Conservation (phyloP, 129 eudicot species). For the Artemisia argyi region DNA sequence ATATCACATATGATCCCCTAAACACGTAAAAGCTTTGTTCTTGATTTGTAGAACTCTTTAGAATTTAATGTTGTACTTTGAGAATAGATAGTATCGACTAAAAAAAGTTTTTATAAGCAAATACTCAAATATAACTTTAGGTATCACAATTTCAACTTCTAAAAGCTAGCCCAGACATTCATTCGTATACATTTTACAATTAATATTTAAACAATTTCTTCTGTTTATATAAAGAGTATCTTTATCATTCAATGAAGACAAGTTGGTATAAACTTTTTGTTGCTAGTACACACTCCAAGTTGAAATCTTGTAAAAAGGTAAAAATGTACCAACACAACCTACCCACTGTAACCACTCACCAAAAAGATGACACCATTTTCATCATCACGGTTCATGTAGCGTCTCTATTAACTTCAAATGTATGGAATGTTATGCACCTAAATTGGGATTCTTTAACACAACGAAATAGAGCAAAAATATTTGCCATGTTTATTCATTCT, state of each 20-base stretch:
- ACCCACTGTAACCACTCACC: conserved; percentile 41
- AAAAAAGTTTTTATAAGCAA: too few relatives aligned
- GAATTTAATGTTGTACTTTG: too few relatives aligned
- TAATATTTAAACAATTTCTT: too few relatives aligned
- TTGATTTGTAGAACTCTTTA: too few relatives aligned
- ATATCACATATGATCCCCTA: too few relatives aligned
- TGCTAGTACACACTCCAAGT: conserved; percentile 28
- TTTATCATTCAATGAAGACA: neutral
- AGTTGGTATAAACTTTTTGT: conserved; percentile 32
- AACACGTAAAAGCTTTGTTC: too few relatives aligned
- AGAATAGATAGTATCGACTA: too few relatives aligned
- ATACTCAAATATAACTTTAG: too few relatives aligned
- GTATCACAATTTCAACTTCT: too few relatives aligned
- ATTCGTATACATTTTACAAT: too few relatives aligned
- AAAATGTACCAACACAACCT: conserved; percentile 34
- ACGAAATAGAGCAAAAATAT: neutral
- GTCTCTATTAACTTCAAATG: conserved; percentile 33
- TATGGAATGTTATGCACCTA: conserved; percentile 7
- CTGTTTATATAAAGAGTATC: too few relatives aligned
- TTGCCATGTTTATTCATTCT: neutral
- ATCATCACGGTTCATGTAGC: conserved; percentile 22
- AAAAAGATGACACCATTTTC: conserved; percentile 31
- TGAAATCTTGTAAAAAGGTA: conserved; percentile 31
- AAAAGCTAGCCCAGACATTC: too few relatives aligned
- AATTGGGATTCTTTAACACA: conserved; percentile 12